Evolutionary conservation across 257 asterid genomes (phyloP), one percentile per base, ranked within the genome.

Genomic region (Gynochthodes officinalis): DNA sequence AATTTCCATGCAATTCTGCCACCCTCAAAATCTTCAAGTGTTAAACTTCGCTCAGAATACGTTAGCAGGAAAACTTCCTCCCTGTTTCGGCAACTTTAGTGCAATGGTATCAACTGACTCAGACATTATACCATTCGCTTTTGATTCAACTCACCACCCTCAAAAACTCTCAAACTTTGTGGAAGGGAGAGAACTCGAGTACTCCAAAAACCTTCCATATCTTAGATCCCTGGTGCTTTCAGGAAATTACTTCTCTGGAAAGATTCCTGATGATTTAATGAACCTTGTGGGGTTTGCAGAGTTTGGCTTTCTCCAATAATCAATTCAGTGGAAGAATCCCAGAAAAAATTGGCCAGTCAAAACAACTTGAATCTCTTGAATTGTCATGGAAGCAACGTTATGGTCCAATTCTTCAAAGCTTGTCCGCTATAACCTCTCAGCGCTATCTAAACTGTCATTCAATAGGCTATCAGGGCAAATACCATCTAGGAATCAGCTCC

Each of bases 401-500:
- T 0, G 86, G 84, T 32, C 13, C 76, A 4, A 76, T 84, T 8
- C 82, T 84, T 35, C 62, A 23, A 25, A 68, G 72, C n/a, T 42
- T 81, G 46, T 46, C 82, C 7, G 37, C 54, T 42, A 33, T 81
- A 53, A 67, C 75, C 49, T 76, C 62, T 70, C 78, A 81, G 49
- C 74, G 86, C 50, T 65, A 67, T 55, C 76, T 84, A n/a, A 81
- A 81, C 73, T 81, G 32, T 81, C 86, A 0, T 81, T 52, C 28
- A 81, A 81, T 30, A 50, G 60, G 14, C 49, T 84, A 37, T 72
- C 67, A 1, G 82, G 88, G 28, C 58, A 52, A 53, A 75, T 79
- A 66, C 86, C 86, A 6, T 44, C 70, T 2, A 64, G 88, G 39
- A 75, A 78, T 68, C 88, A 79, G 33, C 82, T 81, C 73, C 68